These are phyloP conservation scores for Trichosporon asahii DNA, from an alignment of 1,284 basidiomycete genomes.

Conservation along the genomic window DNA sequence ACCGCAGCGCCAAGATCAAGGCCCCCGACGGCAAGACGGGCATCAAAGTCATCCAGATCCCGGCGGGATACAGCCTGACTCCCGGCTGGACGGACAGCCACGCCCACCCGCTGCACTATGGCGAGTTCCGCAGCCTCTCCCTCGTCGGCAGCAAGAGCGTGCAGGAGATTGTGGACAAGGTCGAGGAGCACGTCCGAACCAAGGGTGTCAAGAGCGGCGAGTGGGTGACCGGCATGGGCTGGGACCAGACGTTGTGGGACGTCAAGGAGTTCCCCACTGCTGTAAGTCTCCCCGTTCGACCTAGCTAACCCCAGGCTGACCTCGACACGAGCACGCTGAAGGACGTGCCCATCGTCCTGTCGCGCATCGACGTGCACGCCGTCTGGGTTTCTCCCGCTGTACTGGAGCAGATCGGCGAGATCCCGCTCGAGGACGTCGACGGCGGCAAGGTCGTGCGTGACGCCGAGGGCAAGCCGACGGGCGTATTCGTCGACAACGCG, in stretches of 20 bases:
- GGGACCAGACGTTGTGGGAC: slow-evolving; percentile 75
- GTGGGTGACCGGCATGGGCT: slow-evolving; percentile 85
- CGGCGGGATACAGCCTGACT: slow-evolving; percentile 40
- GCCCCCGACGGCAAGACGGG: slow-evolving; percentile 41
- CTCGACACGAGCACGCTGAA: slow-evolving; percentile 63
- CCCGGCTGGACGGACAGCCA: slow-evolving; percentile 63
- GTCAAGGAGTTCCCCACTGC: slow-evolving; percentile 70
- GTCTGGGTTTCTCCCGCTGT: slow-evolving; percentile 72
- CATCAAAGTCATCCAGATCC: slow-evolving; percentile 39
- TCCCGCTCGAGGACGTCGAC: slow-evolving; percentile 59
- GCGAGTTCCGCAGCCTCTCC: slow-evolving; percentile 60
- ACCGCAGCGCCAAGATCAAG: slow-evolving; percentile 32
- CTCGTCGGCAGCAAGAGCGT: slow-evolving; percentile 60
- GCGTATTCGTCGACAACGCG: slow-evolving; percentile 55
- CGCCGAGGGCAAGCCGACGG: slow-evolving; percentile 64
- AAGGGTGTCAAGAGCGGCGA: slow-evolving; percentile 56
- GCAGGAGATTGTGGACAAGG: slow-evolving; percentile 61
- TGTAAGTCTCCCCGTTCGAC: slow-evolving; percentile 50
- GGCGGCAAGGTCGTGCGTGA: slow-evolving; percentile 76
- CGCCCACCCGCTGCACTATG: slow-evolving; percentile 53
- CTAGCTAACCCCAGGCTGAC: slow-evolving; percentile 56
- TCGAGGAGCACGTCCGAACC: slow-evolving; percentile 61
- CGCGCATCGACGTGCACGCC: slow-evolving; percentile 76
- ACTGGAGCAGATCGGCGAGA: slow-evolving; percentile 59
- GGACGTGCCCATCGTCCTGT: slow-evolving; percentile 65